Percentiles rank a stretch among this genome's conserved stretches.
Evolutionary conservation across 2,329 filamentous ascomycete species (phyloP).

Genomic region (Fusarium zealandicum): DNA sequence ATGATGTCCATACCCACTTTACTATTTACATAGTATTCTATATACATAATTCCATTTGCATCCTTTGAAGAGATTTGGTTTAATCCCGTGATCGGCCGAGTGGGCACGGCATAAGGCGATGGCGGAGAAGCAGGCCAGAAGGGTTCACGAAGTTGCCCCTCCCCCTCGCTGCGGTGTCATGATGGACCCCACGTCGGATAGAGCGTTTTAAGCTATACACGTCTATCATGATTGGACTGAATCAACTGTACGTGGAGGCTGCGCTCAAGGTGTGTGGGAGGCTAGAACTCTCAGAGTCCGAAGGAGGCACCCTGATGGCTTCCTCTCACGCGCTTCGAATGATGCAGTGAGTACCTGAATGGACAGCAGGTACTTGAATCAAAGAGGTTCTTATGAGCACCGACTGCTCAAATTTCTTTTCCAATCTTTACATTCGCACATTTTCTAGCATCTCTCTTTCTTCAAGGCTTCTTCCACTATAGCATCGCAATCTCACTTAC

Average conservation of each 20-base stretch:
- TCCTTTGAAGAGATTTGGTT: neutral
- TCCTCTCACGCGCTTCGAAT: slow-evolving; percentile 1
- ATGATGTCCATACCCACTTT: neutral
- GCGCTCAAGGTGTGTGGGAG: neutral
- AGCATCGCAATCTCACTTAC: slow-evolving; percentile 6
- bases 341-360: slow-evolving; percentile 6
- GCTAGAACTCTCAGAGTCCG: neutral
- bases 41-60: neutral
- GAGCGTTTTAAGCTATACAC: neutral
- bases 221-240: slow-evolving; percentile 30
- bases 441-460: neutral
- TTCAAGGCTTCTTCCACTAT: neutral
- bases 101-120: slow-evolving; percentile 10
- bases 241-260: neutral
- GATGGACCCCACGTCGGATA: slow-evolving; percentile 18
- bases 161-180: slow-evolving; percentile 21
- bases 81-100: neutral
- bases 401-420: neutral
- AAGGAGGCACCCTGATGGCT: slow-evolving; percentile 32
- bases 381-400: slow-evolving; percentile 15
- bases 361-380: slow-evolving; percentile 5
- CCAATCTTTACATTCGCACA: neutral
- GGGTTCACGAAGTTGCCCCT: slow-evolving; percentile 30
- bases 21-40: neutral
- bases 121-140: slow-evolving; percentile 22